Evolutionary conservation across 768 basidiomycete genomes (phyloP).

Genomic region (Termitomyces sp.): DNA sequence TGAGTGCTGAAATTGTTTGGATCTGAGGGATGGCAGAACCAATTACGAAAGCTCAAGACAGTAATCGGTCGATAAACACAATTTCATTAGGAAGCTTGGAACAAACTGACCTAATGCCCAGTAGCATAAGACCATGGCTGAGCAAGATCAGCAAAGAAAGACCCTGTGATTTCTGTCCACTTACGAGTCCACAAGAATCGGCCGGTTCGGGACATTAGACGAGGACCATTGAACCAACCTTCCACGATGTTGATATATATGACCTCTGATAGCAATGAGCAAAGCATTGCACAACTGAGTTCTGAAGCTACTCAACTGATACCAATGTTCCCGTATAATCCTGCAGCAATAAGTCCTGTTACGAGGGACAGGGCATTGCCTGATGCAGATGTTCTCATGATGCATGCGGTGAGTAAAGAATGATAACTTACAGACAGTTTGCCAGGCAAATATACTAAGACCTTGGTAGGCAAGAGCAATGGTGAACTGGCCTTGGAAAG

Average conservation of each 20-base stretch:
- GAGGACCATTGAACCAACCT: slow-evolving; percentile 43
- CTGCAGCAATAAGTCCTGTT: slow-evolving; percentile 54
- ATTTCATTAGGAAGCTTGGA: neutral
- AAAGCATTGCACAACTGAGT: neutral
- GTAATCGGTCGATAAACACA: neutral
- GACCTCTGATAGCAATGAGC: slow-evolving; percentile 29
- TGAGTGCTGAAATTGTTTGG: slow-evolving; percentile 44
- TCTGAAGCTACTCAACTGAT: slow-evolving; percentile 29
- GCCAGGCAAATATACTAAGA: slow-evolving; percentile 39
- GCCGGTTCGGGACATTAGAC: slow-evolving; percentile 36
- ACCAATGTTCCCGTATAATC: slow-evolving; percentile 60
- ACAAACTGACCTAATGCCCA: slow-evolving; percentile 29
- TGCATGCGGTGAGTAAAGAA: slow-evolving; percentile 11
- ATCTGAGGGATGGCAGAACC: slow-evolving; percentile 58
- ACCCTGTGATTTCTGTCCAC: slow-evolving; percentile 2
- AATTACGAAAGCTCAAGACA: slow-evolving; percentile 39
- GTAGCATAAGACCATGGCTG: slow-evolving; percentile 31
- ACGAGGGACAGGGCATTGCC: slow-evolving; percentile 43
- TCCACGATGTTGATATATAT: slow-evolving; percentile 49
- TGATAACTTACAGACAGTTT: slow-evolving; percentile 33
- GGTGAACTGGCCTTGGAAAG: slow-evolving; percentile 53
- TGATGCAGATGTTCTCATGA: slow-evolving; percentile 5
- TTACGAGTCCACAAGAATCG: slow-evolving; percentile 38
- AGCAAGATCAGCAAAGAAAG: neutral
- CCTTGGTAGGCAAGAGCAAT: slow-evolving; percentile 43